Evolutionary conservation across 257 asterid species (phyloP), one percentile per base, ranked within the genome.

Genomic region (Ilex asprella): DNA sequence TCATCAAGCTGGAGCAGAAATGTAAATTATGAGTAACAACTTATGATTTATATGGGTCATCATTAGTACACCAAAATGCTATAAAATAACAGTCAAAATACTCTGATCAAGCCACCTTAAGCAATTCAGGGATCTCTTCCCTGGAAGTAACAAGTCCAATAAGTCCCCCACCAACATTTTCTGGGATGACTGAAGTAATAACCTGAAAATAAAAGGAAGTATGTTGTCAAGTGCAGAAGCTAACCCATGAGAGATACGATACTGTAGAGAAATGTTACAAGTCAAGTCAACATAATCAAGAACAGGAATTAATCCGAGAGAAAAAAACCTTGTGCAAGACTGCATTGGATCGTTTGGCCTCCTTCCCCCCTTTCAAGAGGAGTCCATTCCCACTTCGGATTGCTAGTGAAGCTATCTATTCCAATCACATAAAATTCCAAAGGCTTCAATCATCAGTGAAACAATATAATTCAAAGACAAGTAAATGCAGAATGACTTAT

Each of bases 321-420:
- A 53, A n/a, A 55, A 29, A 75, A 47, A 79, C 94, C 87, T 82
- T 83, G 78, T 88, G 96, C 73, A 88, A 82, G 47, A 88, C 77
- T 32, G 83, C 72, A 72, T 88, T 88, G 60, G 96, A 81, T 32
- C 77, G 72, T 70, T 72, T 76, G 27, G 96, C 96, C 79, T 88
- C 96, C 72, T 85, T 85, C 47, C 96, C 96, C 15, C 96, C 96
- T 81, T 88, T 88, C 73, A 88, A 70, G 56, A 88, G 77, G 70
- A 88, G 82, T 14, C 96, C 96, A 46, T 88, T 88, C 64, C 96
- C 96, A 73, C 96, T 88, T 55, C 88, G 74, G 32, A 88, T 84
- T 47, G 96, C 92, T 64, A 88, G 76, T 49, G 96, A 83, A 75
- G 96, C 96, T 78, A 88, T 88, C 96, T 88, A 55, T 70, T 66